phyloP scores from a whole-genome alignment of 306 rosid species.

The barrel medic (Medicago truncatula) region MtrunA17r5.0-ANR NC_053045.1:58437501-58438000 shows the following conservation, averaged over 20 bases:
- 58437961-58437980: neutral
- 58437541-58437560: neutral
- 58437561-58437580: constrained; percentile 14
- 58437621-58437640: constrained; percentile 89
- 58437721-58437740: constrained; percentile 29
- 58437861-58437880: constrained; percentile 12
- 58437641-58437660: constrained; percentile 79
- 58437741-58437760: constrained; percentile 1
- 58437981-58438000: constrained; percentile 6
- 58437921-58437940: constrained; percentile 19
- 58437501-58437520: constrained; percentile 18
- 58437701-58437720: constrained; percentile 35
- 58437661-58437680: constrained; percentile 75
- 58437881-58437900: constrained; percentile 7
- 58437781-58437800: constrained; percentile 17
- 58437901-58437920: neutral
- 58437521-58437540: neutral
- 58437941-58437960: neutral
- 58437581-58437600: constrained; percentile 31
- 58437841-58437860: constrained; percentile 17
- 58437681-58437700: constrained; percentile 38
- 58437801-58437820: constrained; percentile 11
- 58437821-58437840: neutral
- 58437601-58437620: constrained; percentile 83
- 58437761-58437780: constrained; percentile 9